phyloP scores from a whole-genome alignment of 2,329 filamentous ascomycete genomes.

The Madurella fahalii region DNA sequence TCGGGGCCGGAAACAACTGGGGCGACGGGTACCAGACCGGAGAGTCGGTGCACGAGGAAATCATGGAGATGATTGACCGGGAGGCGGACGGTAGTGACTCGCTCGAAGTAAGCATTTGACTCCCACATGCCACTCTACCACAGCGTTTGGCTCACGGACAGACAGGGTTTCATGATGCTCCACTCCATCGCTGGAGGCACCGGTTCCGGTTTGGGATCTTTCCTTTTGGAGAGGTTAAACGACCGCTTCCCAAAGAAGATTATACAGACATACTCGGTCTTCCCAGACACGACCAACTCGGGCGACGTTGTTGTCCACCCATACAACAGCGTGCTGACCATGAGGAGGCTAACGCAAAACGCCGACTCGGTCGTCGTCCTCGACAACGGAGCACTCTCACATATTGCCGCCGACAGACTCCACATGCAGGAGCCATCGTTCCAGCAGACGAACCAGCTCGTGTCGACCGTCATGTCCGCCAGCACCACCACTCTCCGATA shows the following conservation, averaged over 20 bases:
- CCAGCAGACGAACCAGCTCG: slow-evolving; percentile 95
- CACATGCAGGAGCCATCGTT: slow-evolving; percentile 96
- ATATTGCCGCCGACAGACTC: slow-evolving; percentile 89
- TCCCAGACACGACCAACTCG: slow-evolving; percentile 84
- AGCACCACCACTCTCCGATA: slow-evolving; percentile 95
- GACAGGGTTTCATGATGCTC: slow-evolving; percentile 90
- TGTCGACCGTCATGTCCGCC: slow-evolving; percentile 97
- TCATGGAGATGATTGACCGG: slow-evolving; percentile 99
- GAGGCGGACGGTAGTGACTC: slow-evolving; percentile 98
- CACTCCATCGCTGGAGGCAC: slow-evolving; percentile 98
- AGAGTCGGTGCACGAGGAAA: slow-evolving; percentile 88
- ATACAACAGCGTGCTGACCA: slow-evolving; percentile 92
- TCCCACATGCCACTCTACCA: no score
- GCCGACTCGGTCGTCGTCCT: slow-evolving; percentile 96
- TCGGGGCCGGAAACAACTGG: slow-evolving; percentile 97
- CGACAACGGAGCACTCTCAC: slow-evolving; percentile 88
- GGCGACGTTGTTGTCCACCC: slow-evolving; percentile 95
- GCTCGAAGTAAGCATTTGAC: slow-evolving; percentile 62
- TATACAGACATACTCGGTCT: slow-evolving; percentile 98
- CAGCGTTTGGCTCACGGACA: slow-evolving; percentile 22
- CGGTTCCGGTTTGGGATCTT: slow-evolving; percentile 92
- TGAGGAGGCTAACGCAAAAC: slow-evolving; percentile 89
- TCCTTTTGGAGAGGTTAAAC: slow-evolving; percentile 90
- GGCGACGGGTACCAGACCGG: slow-evolving; percentile 92
- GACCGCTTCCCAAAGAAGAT: slow-evolving; percentile 98